Evolutionary conservation across 2,329 filamentous ascomycete species (phyloP).

Genomic region (Biscogniauxia mediterranea): DNA sequence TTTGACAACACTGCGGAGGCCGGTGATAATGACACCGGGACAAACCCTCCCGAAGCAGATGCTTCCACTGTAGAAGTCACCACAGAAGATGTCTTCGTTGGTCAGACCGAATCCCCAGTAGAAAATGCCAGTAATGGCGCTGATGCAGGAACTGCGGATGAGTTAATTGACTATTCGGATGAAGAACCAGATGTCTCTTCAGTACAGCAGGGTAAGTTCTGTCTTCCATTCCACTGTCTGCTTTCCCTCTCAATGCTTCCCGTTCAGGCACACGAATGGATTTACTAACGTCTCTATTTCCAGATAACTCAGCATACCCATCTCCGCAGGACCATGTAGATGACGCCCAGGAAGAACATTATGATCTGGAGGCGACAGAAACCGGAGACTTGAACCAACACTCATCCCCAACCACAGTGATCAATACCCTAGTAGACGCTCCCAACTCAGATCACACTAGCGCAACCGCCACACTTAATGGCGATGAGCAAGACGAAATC

Average conservation of each 20-base stretch:
- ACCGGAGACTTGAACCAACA: constrained; percentile 10
- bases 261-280: constrained; percentile 1
- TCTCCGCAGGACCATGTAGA: constrained; percentile 11
- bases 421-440: constrained; percentile 26
- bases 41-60: constrained; percentile 8
- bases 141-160: constrained; percentile 13
- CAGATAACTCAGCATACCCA: constrained; percentile 21
- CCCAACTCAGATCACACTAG: constrained; percentile 36
- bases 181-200: constrained; percentile 25
- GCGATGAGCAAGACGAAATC: constrained; percentile 34
- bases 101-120: constrained; percentile 4
- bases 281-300: constrained; percentile 19
- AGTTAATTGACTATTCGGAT: constrained; percentile 20
- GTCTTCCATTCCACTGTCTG: constrained; percentile 8
- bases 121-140: constrained; percentile 3
- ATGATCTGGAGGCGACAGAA: constrained; percentile 6
- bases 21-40: constrained; percentile 23
- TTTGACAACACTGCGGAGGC: constrained; percentile 13
- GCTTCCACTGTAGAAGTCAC: constrained; percentile 5
- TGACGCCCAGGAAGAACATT: constrained; percentile 5
- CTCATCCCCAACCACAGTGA: constrained; percentile 7
- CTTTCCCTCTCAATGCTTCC: constrained; percentile 4
- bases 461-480: constrained; percentile 33
- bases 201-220: constrained; percentile 28
- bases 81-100: constrained; percentile 2